Evolutionary conservation across 2,329 filamentous ascomycete species (phyloP).

Genomic region (Neoscytalidium dimidiatum): DNA sequence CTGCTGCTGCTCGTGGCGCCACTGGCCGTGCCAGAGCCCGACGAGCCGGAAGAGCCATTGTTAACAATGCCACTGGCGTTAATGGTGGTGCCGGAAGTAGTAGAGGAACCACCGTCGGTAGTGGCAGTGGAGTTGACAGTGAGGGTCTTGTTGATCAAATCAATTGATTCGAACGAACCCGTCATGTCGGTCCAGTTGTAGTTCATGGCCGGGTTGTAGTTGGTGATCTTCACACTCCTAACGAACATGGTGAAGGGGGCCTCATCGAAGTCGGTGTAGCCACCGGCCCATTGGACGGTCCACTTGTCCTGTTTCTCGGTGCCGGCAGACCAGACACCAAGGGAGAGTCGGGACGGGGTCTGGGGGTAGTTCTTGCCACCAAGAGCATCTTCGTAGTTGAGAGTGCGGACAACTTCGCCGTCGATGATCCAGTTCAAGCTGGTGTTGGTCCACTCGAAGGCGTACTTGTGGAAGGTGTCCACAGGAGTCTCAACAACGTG

Average conservation of each 20-base stretch:
- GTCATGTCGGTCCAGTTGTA: conserved; percentile 54
- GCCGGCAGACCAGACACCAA: conserved; percentile 49
- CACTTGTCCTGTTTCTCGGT: conserved; percentile 47
- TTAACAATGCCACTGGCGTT: not conserved
- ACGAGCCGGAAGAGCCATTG: not conserved
- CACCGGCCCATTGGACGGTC: conserved; percentile 70
- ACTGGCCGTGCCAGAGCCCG: conserved; percentile 5
- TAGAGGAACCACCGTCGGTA: not conserved
- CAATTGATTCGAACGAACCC: conserved; percentile 52
- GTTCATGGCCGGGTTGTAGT: conserved; percentile 53
- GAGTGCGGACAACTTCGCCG: conserved; percentile 62
- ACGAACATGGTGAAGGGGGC: conserved; percentile 56
- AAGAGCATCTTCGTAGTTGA: conserved; percentile 59
- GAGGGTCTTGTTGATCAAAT: conserved; percentile 33
- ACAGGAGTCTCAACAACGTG: conserved; percentile 60
- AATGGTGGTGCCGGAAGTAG: not conserved
- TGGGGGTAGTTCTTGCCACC: conserved; percentile 69
- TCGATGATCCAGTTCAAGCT: conserved; percentile 71
- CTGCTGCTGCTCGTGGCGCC: not conserved
- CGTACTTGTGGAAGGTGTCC: conserved; percentile 66
- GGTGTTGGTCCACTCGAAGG: conserved; percentile 70
- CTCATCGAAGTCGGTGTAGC: conserved; percentile 50
- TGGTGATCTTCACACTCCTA: conserved; percentile 52
- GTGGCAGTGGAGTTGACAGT: conserved; percentile 7
- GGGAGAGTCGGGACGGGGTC: conserved; percentile 65